A percentile compares a stretch with the other conserved stretches of the same genome.
Conservation (phyloP, 202 grass and related monocot genomes). For the Setaria viridis region DNA sequence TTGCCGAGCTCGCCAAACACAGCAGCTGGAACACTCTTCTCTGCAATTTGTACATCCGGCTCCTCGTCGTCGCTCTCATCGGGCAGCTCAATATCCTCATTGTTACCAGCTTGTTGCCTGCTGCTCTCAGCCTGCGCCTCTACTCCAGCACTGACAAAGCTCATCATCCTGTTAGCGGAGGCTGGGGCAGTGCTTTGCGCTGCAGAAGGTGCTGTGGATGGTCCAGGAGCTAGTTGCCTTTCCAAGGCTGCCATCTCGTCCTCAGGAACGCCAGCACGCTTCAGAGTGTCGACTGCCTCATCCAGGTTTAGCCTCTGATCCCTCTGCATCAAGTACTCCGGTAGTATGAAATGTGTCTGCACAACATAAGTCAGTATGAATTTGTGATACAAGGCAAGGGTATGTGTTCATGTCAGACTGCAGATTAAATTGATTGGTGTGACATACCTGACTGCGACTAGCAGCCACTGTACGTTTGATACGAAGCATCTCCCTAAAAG, state of each 20-base stretch:
- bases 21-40: constrained; percentile 70
- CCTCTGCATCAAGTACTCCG: constrained; percentile 91
- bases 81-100: constrained; percentile 89
- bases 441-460: constrained; percentile 82
- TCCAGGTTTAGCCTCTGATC: constrained; percentile 84
- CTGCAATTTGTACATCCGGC: constrained; percentile 68
- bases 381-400: constrained; percentile 8
- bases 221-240: constrained; percentile 69
- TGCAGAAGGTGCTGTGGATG: constrained; percentile 48
- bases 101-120: constrained; percentile 55
- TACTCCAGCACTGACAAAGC: constrained; percentile 84
- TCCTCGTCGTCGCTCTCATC: constrained; percentile 92
- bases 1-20: constrained; percentile 91
- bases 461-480: constrained; percentile 84
- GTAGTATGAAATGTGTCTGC: constrained; percentile 96
- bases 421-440: neutral
- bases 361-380: constrained; percentile 37
- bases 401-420: constrained; percentile 5
- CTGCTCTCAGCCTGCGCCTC: constrained; percentile 62
- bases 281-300: constrained; percentile 86
- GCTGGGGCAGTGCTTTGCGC: constrained; percentile 42
- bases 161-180: constrained; percentile 57
- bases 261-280: constrained; percentile 74
- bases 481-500: constrained; percentile 96
- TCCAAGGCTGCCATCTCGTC: constrained; percentile 93